These are phyloP conservation scores for Beta macrorhiza DNA, from an alignment of 179 eudicot species.

Conservation along the genomic window DNA sequence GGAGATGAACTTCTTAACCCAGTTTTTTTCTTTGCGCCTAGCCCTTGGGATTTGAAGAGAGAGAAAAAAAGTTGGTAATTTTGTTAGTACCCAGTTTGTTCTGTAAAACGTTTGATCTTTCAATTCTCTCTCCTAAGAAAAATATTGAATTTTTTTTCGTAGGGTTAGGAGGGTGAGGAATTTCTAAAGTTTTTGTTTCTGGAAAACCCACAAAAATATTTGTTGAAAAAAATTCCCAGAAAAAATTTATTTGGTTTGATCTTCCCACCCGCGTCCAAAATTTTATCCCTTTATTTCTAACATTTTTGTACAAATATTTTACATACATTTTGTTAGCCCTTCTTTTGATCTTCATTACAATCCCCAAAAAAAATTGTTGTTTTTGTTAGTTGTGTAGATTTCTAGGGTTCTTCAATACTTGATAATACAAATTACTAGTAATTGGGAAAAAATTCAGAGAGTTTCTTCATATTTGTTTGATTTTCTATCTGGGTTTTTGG, in stretches of 20 bases:
- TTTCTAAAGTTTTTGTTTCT: slow-evolving; percentile 6
- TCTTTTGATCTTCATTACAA: slow-evolving; percentile 24
- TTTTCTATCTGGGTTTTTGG: slow-evolving; percentile 24
- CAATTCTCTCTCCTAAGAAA: background rate
- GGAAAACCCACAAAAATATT: background rate
- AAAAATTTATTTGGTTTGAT: slow-evolving; percentile 10
- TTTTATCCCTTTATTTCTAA: slow-evolving; percentile 21
- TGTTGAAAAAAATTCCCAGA: background rate
- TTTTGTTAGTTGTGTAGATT: slow-evolving; percentile 21
- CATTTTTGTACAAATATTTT: slow-evolving; percentile 26
- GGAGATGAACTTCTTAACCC: background rate
- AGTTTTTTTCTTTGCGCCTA: slow-evolving; percentile 7
- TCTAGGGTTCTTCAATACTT: slow-evolving; percentile 23
- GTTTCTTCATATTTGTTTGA: slow-evolving; percentile 2
- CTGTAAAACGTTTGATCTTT: slow-evolving; percentile 15
- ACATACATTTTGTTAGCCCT: slow-evolving; percentile 19
- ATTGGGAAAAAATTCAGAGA: background rate
- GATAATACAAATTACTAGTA: slow-evolving; percentile 24
- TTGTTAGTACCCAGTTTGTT: background rate
- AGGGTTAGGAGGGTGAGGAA: slow-evolving; percentile 37
- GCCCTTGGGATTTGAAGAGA: slow-evolving; percentile 21
- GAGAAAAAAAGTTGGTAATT: background rate
- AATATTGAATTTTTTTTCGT: background rate
- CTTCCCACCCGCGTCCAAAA: slow-evolving; percentile 35
- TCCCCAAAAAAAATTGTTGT: background rate